Evolutionary conservation across 768 basidiomycete species (phyloP).

Genomic region (Thelephora aurantiotincta): DNA sequence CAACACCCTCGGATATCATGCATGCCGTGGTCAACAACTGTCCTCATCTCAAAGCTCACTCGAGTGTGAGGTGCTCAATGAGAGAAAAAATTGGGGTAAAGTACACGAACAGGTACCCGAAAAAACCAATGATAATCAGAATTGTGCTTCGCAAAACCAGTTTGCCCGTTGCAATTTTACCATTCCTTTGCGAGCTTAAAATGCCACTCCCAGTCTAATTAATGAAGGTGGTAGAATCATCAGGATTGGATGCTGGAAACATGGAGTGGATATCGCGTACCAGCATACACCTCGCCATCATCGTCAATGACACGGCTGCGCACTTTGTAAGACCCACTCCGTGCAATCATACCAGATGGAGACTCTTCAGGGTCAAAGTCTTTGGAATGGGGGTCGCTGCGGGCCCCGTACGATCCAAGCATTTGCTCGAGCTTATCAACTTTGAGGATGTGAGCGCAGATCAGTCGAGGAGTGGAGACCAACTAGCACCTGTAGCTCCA

Average conservation of each 20-base stretch:
- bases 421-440: constrained; percentile 91
- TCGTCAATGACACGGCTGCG: constrained; percentile 80
- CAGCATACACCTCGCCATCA: constrained; percentile 67
- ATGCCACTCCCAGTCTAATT: constrained; percentile 68
- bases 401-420: constrained; percentile 87
- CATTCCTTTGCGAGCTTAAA: constrained; percentile 93
- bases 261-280: constrained; percentile 25
- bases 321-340: constrained; percentile 66
- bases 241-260: neutral
- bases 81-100: constrained; percentile 8
- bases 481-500: constrained; percentile 48
- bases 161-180: constrained; percentile 24
- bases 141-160: constrained; percentile 11
- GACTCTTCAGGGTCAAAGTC: constrained; percentile 56
- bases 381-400: constrained; percentile 54
- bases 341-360: constrained; percentile 73
- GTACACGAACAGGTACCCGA: constrained; percentile 8
- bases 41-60: too few species aligned
- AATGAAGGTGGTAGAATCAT: constrained; percentile 1
- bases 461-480: constrained; percentile 2
- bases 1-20: too few species aligned
- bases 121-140: constrained; percentile 17
- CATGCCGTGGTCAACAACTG: too few species aligned
- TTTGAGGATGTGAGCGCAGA: constrained; percentile 15
- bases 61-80: constrained; percentile 1